Percentiles rank a stretch among this genome's conserved stretches.
Conservation (phyloP, 495 filamentous ascomycete genomes). For the Hypoxylon intermedium region DNA sequence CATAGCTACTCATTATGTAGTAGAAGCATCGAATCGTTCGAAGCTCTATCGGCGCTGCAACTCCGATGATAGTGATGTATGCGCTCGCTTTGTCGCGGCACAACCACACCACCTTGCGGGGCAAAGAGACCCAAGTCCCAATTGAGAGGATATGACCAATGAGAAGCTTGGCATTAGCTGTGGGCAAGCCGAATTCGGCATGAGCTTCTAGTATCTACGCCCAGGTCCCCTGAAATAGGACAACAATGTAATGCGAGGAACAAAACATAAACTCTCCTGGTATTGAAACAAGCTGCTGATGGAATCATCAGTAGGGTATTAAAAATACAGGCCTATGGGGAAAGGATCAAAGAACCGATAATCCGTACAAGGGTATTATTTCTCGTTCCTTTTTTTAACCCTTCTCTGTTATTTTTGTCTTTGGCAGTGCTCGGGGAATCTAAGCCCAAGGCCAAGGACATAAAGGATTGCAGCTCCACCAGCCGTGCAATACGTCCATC, state of each 20-base stretch:
- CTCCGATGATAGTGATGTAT: conserved; percentile 36
- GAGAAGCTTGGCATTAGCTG: conserved; percentile 18
- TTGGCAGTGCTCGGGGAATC: background rate
- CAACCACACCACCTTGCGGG: conserved; percentile 22
- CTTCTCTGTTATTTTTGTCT: background rate
- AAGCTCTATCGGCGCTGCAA: conserved; percentile 32
- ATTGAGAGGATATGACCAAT: conserved; percentile 32
- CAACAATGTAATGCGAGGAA: background rate
- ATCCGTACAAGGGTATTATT: conserved; percentile 29
- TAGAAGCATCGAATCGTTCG: background rate
- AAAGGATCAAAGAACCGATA: conserved; percentile 14
- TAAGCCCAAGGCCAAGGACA: background rate
- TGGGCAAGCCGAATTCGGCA: conserved; percentile 37
- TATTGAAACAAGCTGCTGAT: conserved; percentile 15
- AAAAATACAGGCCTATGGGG: conserved; percentile 19
- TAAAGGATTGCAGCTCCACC: conserved; percentile 1
- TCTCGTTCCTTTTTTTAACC: conserved; percentile 8
- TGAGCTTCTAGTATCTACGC: conserved; percentile 15
- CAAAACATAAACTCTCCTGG: background rate
- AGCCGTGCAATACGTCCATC: background rate
- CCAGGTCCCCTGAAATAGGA: conserved; percentile 1
- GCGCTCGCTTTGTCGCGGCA: conserved; percentile 37
- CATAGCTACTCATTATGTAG: conserved; percentile 18
- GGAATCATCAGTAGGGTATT: conserved; percentile 17
- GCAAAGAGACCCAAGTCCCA: conserved; percentile 17